Base-by-base conservation (phyloP, 495 filamentous ascomycete genomes). In the Aspergillus hancockii region DNA sequence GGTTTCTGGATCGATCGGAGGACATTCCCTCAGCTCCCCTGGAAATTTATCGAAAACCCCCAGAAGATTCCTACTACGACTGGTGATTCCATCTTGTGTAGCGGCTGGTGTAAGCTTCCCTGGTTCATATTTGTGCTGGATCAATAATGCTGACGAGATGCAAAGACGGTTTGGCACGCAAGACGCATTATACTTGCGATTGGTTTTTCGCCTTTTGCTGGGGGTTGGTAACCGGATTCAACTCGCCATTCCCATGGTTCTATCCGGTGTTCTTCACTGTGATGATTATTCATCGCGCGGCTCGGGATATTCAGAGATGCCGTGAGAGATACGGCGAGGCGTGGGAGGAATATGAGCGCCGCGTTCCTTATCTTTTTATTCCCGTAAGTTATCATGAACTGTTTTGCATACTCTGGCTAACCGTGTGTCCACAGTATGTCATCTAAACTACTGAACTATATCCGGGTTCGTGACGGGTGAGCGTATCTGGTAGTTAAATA, bases 161-260 rank as follows among this genome's bases (percentile, higher is more conserved):
- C 23, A 49, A 47, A 75, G 71, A 92, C 65, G 88, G 87, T 13
- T 79, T 90, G 50, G 92, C 91, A 8, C 86, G 93, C 59, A 98
- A 98, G 75, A 82, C 95, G 28, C 92, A 98, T 69, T 97, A 97
- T 67, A 87, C 88, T 2, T 93, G 90, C 70, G 93, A 98, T 68
- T 77, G 88, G 45, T 92, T 84, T 70, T 96, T 97, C 65, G 85
- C 92, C 28, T 55, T 84, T n/a, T 78, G 73, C 2, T 88, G 85
- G 85, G 85, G 78, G 16, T 60, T 86, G 54, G 79, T 88, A 49
- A 85, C 83, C 1, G 85, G 85, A 0, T 88, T 87, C 69, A 71
- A 80, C 12, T 75, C 69, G 34, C 71, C 69, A 5, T 76, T 97
- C 70, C 93, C 93, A 0, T 98, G 93, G 93, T 97, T 98, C 68